Base-by-base conservation (phyloP, 805 yeast genomes). In the Metschnikowia lachancei region DNA sequence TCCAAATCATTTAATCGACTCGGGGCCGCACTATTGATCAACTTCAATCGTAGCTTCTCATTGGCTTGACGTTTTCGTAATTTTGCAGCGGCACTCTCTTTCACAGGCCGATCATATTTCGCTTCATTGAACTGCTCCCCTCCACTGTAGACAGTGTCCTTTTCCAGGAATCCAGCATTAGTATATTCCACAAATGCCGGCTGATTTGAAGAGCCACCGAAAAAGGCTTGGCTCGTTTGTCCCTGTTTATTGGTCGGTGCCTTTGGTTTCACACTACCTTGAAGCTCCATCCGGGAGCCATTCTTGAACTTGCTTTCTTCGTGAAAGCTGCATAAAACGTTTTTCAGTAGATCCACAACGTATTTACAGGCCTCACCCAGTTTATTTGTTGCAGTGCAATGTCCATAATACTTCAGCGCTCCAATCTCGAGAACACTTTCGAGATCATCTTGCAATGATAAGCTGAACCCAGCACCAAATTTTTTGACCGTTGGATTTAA, bases 351-450 rank as follows among this genome's bases (percentile, higher is more conserved):
- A 58, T 89, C 81, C 3, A 90, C 77, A 34, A 87, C 83, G 4
- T 76, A 69, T 10, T 66, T 67, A 65, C 98, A 91, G 7, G 62
- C 56, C 5, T 83, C 82, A 28, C 72, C 78, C 19, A 34, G 35
- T 36, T 67, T 65, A 26, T 72, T 77, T 12, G 67, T 59, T 11
- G 75, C 73, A n/a, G 68, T 63, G 62, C 99, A 92, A 45, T 70
- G 69, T 0, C 87, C 95, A 39, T 85, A 75, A 58, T 87, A 79
- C 47, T 76, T 74, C 17, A 89, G 72, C 30, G 75, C 70, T 0
- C 96, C 99, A 44, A 92, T 74, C 56, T 88, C 95, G 4, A 91
- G 43, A 1, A 92, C 66, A 28, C 78, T 72, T 43, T 77, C 73
- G 24, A 66, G 20, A 36, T 69, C 72, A 41, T 78, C 77, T 32